Conservation (phyloP, 2,329 filamentous ascomycete genomes). For the Epichloe scottii region DNA sequence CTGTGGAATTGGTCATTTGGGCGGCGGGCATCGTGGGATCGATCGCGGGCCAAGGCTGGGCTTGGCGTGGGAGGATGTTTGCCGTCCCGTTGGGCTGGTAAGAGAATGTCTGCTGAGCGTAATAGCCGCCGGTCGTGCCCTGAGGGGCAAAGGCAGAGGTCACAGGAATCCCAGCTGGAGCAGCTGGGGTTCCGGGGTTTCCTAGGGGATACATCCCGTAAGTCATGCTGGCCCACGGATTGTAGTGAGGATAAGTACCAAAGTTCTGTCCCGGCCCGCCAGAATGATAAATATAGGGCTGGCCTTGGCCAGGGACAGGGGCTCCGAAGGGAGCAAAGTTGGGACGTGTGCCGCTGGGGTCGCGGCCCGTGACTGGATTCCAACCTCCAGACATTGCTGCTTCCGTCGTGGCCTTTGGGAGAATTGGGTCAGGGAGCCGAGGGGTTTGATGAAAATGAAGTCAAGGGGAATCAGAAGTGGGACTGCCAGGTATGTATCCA, state of each 20-base stretch:
- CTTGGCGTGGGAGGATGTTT: conserved; percentile 24
- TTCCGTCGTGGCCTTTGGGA: not conserved
- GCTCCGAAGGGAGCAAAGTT: conserved; percentile 20
- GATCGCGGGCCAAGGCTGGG: conserved; percentile 29
- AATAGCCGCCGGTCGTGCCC: conserved; percentile 13
- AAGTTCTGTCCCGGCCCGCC: conserved; percentile 25
- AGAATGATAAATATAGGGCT: conserved; percentile 25
- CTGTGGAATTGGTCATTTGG: conserved; percentile 43
- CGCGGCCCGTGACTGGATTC: conserved; percentile 28
- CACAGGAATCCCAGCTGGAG: not conserved
- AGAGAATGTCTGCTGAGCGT: conserved; percentile 16
- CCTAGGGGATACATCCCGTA: conserved; percentile 15
- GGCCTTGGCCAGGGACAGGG: conserved; percentile 21
- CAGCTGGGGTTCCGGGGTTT: conserved; percentile 4
- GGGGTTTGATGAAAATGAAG: not conserved
- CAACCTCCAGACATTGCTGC: conserved; percentile 24
- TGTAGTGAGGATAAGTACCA: conserved; percentile 13
- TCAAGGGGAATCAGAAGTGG: conserved; percentile 8
- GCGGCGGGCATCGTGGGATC: conserved; percentile 35
- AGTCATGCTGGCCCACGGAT: conserved; percentile 13
- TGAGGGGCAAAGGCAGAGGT: not conserved
- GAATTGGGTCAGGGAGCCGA: not conserved
- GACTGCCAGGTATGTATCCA: conserved; percentile 28
- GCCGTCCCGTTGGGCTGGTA: conserved; percentile 26
- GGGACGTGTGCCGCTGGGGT: conserved; percentile 21